Base-by-base conservation (phyloP, 805 yeast genomes). In the Grigorovia transvaalensis region DNA sequence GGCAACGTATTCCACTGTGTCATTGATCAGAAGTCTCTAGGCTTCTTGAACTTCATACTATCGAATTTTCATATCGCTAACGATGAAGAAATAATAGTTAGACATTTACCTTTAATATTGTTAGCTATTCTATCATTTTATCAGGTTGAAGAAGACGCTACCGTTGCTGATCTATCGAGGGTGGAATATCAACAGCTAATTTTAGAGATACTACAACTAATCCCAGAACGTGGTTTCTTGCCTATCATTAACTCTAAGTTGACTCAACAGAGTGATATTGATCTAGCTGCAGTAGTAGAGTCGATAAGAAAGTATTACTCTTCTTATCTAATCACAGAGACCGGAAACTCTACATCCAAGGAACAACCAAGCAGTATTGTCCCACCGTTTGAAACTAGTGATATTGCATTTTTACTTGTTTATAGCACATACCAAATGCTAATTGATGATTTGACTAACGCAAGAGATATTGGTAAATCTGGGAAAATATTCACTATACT, bases 51-150 rank as follows among this genome's bases (percentile, higher is more conserved):
- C 5, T 90, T 82, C 64, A 74, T 87, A 17, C 56, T 88, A 12
- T 71, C 72, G 20, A 76, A 76, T 50, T 91, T 88, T 70, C 79
- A 86, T 56, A 80, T 89, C 30, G 57, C 62, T 2, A 79, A 77
- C 44, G 99, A 91, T 56, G 97, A 89, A 58, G 98, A 89, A 55
- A 88, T 88, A 85, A 68, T 84, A 8, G 71, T 80, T 0, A 74
- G 77, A 18, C 96, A 91, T 62, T 70, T 85, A 8, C 97, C 98
- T 0, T 66, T 88, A 45, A 74, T 85, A 0, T 63, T 89, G 1
- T 57, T 88, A 18, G 69, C 77, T 1, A 53, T 75, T 1, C 61
- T 84, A 20, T 52, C 72, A 2, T 59, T 64, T 19, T 60, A 47
- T 29, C 46, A 57, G 12, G 51, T 55, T 7, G 48, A 52, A 0